Evolutionary conservation across 106 monocot genomes (phyloP), one percentile per base, ranked within the genome.

Genomic region (Acanthochlamys bracteata): DNA sequence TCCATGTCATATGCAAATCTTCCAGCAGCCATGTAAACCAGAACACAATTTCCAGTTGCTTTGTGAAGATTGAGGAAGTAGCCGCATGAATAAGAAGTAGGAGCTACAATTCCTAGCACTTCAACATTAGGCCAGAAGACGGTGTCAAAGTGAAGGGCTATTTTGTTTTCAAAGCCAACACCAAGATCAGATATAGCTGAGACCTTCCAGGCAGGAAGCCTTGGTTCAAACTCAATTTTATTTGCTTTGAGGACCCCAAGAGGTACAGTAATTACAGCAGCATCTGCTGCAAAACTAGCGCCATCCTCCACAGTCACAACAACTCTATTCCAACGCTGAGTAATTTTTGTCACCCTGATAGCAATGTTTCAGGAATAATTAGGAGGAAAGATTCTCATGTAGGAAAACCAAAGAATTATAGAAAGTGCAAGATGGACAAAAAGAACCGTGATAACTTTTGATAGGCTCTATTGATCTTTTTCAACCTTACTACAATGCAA

Each of bases 91-190:
- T 91, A 74, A 43, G 90, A 86, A 46, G 73, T 82, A 0, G 76
- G 77, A 20, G 95, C 95, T 10, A 91, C 84, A 41, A 78, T 75
- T 16, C 95, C 95, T 42, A 96, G 58, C 11, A 96, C 83, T 75
- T 96, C 95, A 0, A 96, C 95, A 57, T 96, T 88, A n/a, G 90
- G 95, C 95, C 95, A 96, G 59, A 90, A 96, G 13, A 90, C 90
- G 25, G 42, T 76, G 22, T 65, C 60, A 43, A 96, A 96, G 13
- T 39, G 73, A 25, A 96, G 82, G 2, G 95, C 95, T n/a, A 96
- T 75, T 53, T 96, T 96, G 74, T 96, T 96, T 71, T 96, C 95
- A 26, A 73, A 78, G 69, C 95, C 95, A 22, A 96, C 80, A 20
- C 95, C 95, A 0, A 96, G 53, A 73, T 96, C 95, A 46, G 84